Base-by-base conservation (phyloP, 129 eudicot species). In the Deinandra increscens region DNA sequence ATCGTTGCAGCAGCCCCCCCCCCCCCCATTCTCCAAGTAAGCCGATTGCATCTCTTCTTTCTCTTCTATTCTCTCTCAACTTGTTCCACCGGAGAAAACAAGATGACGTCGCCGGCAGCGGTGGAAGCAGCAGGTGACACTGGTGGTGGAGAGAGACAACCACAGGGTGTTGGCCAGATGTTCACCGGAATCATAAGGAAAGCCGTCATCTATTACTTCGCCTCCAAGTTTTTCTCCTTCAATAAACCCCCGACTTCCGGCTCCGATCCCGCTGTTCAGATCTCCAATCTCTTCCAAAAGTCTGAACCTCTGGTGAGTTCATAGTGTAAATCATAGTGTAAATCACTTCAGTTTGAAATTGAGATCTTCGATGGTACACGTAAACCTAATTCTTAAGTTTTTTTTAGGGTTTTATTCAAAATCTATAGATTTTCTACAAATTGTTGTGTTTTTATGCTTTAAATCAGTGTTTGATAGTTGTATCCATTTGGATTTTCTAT, bases 141-240 rank as follows among this genome's bases (percentile, higher is more conserved):
- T 6, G 90, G 79, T 41, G 45, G 45, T 10, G 45, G 49, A 11
- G 87, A 76, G 0, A 82, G 74, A 59, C 77, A 46, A 31, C 82
- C 54, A 39, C 88, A 81, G 17, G 90, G 91, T 0, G 11, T 78
- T 3, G 92, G 95, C 0, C 84, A 82, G 75, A 82, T 89, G 80
- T 65, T 93, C 3, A 75, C 95, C 46, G 98, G 96, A 48, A 76
- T 93, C 12, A 87, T 93, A 58, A 83, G 98, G 62, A 69, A 89
- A 13, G 89, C 84, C n/a, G 84, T 89, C 38, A 84, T 93, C 44
- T 89, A 96, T 92, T 93, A 89, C 81, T 93, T 93, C 63, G 93
- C 93, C 15, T 93, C 98, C 54, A 89, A 87, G 70, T 89, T 93
- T 66, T 93, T 87, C 75, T 75, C 85, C 3, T 84, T 70, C 19